phyloP scores from a whole-genome alignment of 495 filamentous ascomycete species.

The Immersiella caudata region DNA sequence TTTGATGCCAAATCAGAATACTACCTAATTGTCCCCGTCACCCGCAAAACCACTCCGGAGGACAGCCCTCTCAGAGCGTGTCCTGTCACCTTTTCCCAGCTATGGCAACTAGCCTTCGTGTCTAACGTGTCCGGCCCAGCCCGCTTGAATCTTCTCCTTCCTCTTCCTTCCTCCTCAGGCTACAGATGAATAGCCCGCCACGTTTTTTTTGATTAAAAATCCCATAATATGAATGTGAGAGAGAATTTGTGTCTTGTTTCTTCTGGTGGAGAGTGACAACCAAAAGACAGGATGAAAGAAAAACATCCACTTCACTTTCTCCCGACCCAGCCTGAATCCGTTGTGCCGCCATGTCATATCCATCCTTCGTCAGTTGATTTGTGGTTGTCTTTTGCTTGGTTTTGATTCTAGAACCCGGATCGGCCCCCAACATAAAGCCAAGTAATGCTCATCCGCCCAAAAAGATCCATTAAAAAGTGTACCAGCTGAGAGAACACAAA shows the following conservation, averaged over 20 bases:
- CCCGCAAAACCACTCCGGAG: background rate
- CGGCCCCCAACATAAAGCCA: background rate
- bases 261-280: background rate
- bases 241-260: background rate
- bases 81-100: background rate
- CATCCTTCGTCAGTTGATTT: background rate
- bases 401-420: background rate
- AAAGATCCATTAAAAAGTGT: slow-evolving; percentile 11
- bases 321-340: background rate
- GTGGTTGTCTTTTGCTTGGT: background rate
- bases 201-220: slow-evolving; percentile 6
- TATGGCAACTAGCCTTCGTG: background rate
- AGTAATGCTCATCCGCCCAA: background rate
- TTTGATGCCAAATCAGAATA: slow-evolving; percentile 7
- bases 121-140: background rate
- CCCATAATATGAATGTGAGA: background rate
- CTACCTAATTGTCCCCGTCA: background rate
- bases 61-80: background rate
- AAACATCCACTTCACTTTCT: background rate
- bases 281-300: too few species aligned
- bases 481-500: background rate
- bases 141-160: background rate
- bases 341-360: background rate
- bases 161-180: background rate
- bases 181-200: slow-evolving; percentile 3